A percentile compares a stretch with the other conserved stretches of the same genome.
phyloP scores from a whole-genome alignment of 345 rosid genomes.

The Ceriops zippeliana region DNA sequence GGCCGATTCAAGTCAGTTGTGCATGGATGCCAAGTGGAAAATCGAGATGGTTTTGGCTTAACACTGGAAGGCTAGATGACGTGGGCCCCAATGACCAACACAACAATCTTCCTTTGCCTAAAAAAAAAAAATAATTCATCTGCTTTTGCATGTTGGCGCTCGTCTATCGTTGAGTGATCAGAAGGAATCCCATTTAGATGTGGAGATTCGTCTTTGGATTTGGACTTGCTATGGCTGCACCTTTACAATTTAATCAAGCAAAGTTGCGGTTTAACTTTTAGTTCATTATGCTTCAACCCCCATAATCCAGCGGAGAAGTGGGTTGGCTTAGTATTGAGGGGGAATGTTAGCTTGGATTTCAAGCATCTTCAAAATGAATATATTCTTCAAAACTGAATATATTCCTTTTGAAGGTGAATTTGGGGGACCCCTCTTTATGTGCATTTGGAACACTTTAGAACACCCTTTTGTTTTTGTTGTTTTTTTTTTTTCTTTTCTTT shows the following conservation, averaged over 20 bases:
- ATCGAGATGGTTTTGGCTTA: no score
- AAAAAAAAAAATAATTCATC: no score
- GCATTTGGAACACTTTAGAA: conserved; percentile 25
- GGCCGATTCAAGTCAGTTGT: no score
- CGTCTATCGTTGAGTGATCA: conserved; percentile 5
- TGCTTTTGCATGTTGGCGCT: no score
- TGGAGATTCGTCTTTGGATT: conserved; percentile 32
- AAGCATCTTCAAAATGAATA: conserved; percentile 75
- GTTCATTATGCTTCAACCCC: conserved; percentile 27
- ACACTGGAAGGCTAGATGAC: no score
- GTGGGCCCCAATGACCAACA: no score
- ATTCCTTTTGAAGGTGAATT: conserved; percentile 46
- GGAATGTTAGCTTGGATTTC: conserved; percentile 72
- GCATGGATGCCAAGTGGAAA: no score
- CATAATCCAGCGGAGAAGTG: conserved; percentile 30
- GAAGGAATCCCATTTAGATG: conserved; percentile 21
- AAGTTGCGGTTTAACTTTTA: conserved; percentile 61
- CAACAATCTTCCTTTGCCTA: no score
- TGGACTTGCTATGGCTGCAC: conserved; percentile 12
- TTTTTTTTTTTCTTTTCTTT: background rate
- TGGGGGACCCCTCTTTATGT: conserved; percentile 32
- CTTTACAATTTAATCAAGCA: conserved; percentile 32
- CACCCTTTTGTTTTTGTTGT: conserved; percentile 7
- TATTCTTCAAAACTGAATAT: conserved; percentile 71
- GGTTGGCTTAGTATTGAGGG: conserved; percentile 47